These are phyloP conservation scores for Gynandropsis gynandra DNA, from an alignment of 345 rosid genomes.

Conservation along the genomic window DNA sequence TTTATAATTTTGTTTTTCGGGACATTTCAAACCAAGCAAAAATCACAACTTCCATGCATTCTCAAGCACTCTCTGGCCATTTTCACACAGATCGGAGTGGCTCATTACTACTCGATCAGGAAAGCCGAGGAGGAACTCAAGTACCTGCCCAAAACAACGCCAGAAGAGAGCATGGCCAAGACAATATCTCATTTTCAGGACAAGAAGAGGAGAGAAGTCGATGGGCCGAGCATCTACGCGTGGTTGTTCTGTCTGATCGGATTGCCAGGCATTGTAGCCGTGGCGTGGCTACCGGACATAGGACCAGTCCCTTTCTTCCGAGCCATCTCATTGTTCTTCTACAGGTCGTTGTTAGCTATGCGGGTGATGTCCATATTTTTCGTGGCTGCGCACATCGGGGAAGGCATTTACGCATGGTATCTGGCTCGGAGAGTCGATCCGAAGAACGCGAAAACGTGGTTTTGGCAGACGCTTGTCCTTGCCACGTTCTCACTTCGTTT, in stretches of 20 bases:
- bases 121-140: slow-evolving; percentile 21
- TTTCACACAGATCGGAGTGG: slow-evolving; percentile 16
- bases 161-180: slow-evolving; percentile 19
- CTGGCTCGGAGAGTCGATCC: slow-evolving; percentile 22
- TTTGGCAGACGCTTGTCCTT: slow-evolving; percentile 24
- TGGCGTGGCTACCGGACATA: slow-evolving; percentile 21
- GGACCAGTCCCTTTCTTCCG: slow-evolving; percentile 23
- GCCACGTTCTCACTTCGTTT: slow-evolving; percentile 26
- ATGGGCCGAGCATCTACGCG: slow-evolving; percentile 23
- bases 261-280: slow-evolving; percentile 15
- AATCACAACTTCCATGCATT: not conserved
- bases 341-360: slow-evolving; percentile 14
- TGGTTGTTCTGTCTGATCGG: slow-evolving; percentile 23
- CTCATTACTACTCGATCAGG: slow-evolving; percentile 13
- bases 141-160: slow-evolving; percentile 16
- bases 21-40: not conserved
- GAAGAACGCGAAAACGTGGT: slow-evolving; percentile 23
- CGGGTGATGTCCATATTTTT: slow-evolving; percentile 15
- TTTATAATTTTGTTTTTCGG: not conserved
- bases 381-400: slow-evolving; percentile 18
- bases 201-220: slow-evolving; percentile 24
- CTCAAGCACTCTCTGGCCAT: too few relatives aligned
- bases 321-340: slow-evolving; percentile 12
- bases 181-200: slow-evolving; percentile 22
- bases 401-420: slow-evolving; percentile 22